These are phyloP conservation scores for Buddleja alternifolia DNA, from an alignment of 257 asterid genomes.

Conservation along the genomic window DNA sequence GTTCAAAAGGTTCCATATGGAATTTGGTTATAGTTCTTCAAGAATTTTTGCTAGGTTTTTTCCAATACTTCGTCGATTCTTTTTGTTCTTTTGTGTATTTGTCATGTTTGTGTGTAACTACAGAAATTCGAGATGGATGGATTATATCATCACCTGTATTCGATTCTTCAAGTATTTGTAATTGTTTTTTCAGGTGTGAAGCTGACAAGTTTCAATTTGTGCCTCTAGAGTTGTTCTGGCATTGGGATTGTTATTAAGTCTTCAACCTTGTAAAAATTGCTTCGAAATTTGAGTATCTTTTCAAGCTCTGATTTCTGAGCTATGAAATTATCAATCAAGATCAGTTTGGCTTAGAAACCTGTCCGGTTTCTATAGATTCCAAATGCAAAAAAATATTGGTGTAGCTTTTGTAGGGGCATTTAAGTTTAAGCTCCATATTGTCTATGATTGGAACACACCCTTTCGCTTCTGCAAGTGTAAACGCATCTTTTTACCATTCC, in stretches of 20 bases:
- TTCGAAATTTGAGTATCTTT: neutral
- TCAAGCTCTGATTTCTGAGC: neutral
- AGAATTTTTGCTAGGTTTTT: constrained; percentile 3
- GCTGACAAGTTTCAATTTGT: neutral
- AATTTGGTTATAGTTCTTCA: constrained; percentile 12
- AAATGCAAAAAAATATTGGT: too few relatives aligned
- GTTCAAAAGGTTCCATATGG: neutral
- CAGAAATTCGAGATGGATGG: constrained; percentile 3
- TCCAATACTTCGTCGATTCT: neutral
- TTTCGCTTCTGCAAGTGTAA: neutral
- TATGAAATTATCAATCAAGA: neutral
- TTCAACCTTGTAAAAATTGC: neutral
- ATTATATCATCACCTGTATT: neutral
- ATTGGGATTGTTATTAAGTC: neutral
- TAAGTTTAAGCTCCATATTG: neutral
- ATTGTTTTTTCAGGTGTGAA: constrained; percentile 10
- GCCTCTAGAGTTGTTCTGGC: neutral
- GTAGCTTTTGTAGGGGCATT: neutral
- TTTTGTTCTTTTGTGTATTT: neutral
- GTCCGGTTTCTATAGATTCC: too few relatives aligned
- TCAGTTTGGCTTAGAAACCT: neutral
- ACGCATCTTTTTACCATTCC: neutral
- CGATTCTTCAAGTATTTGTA: neutral
- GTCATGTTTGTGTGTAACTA: neutral
- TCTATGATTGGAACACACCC: neutral